A percentile compares a stretch with the other conserved stretches of the same genome.
Evolutionary conservation across 768 basidiomycete genomes (phyloP).

Genomic region (Boletus subparvulus): DNA sequence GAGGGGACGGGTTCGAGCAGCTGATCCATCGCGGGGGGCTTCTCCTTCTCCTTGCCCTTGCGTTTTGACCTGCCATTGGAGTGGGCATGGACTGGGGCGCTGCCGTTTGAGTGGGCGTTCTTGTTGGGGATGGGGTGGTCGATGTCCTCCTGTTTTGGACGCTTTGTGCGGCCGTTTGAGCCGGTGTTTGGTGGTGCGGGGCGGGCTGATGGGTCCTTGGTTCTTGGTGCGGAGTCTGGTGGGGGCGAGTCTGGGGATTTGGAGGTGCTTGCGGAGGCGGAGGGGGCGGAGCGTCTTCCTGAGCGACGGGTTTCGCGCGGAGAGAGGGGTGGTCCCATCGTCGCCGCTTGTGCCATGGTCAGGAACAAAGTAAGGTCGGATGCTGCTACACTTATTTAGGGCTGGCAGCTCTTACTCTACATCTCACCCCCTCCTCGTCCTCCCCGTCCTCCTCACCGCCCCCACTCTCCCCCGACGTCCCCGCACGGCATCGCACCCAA

Average conservation of each 20-base stretch:
- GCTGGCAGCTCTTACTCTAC: slow-evolving; percentile 31
- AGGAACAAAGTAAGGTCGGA: slow-evolving; percentile 10
- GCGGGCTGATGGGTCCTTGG: slow-evolving; percentile 40
- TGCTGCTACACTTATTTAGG: slow-evolving; percentile 35
- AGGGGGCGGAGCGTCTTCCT: slow-evolving; percentile 68
- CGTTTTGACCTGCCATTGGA: slow-evolving; percentile 52
- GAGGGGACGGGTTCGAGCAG: slow-evolving; percentile 28
- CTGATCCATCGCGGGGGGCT: slow-evolving; percentile 35
- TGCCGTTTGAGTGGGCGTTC: slow-evolving; percentile 37
- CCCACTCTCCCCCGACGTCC: neutral
- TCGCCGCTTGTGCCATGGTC: slow-evolving; percentile 60
- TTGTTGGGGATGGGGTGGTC: slow-evolving; percentile 58
- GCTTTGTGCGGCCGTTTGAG: slow-evolving; percentile 50
- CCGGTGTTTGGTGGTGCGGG: slow-evolving; percentile 40
- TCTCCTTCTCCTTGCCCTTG: slow-evolving; percentile 67
- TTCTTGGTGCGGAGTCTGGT: slow-evolving; percentile 47
- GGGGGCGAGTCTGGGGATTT: slow-evolving; percentile 73
- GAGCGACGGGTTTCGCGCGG: slow-evolving; percentile 78
- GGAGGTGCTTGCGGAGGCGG: slow-evolving; percentile 62
- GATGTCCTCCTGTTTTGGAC: slow-evolving; percentile 70
- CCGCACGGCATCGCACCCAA: neutral
- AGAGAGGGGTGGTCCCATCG: slow-evolving; percentile 77
- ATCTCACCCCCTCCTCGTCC: neutral
- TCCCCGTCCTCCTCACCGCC: neutral
- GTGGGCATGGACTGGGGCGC: slow-evolving; percentile 28